Evolutionary conservation across 2,329 filamentous ascomycete genomes (phyloP).

Genomic region (Periconia sp.): DNA sequence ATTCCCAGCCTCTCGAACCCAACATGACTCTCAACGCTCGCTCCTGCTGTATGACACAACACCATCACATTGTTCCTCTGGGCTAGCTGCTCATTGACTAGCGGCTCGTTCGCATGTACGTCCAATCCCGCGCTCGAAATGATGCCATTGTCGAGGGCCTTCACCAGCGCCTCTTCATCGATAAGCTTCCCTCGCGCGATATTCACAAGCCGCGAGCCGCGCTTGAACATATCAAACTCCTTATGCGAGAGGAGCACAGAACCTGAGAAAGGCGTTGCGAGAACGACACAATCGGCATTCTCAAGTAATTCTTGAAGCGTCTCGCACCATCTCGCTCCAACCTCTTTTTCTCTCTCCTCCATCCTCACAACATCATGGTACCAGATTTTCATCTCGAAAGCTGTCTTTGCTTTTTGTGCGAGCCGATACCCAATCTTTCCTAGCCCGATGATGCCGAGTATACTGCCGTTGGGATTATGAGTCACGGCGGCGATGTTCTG

Average conservation of each 20-base stretch:
- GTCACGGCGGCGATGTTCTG: slow-evolving; percentile 63
- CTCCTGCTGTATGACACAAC: slow-evolving; percentile 72
- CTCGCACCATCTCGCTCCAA: slow-evolving; percentile 61
- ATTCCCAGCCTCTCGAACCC: slow-evolving; percentile 72
- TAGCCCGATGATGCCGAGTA: slow-evolving; percentile 71
- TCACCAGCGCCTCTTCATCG: slow-evolving; percentile 67
- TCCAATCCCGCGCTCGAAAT: slow-evolving; percentile 66
- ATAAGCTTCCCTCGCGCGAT: slow-evolving; percentile 69
- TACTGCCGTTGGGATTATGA: slow-evolving; percentile 67
- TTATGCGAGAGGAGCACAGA: slow-evolving; percentile 57
- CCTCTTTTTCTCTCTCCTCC: slow-evolving; percentile 49
- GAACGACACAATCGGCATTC: slow-evolving; percentile 64
- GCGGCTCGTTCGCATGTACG: slow-evolving; percentile 68
- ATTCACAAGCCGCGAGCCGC: slow-evolving; percentile 67
- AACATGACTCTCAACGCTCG: slow-evolving; percentile 69
- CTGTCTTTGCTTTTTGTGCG: slow-evolving; percentile 62
- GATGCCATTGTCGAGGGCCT: slow-evolving; percentile 60
- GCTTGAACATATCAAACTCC: slow-evolving; percentile 59
- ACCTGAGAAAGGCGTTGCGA: slow-evolving; percentile 64
- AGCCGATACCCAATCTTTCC: slow-evolving; percentile 62
- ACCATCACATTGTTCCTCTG: slow-evolving; percentile 59
- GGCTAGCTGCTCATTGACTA: slow-evolving; percentile 57
- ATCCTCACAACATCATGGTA: slow-evolving; percentile 67
- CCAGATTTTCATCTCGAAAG: slow-evolving; percentile 71
- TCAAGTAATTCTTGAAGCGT: slow-evolving; percentile 60